phyloP scores from a whole-genome alignment of 1,284 basidiomycete genomes.

The Leccinum subspadiceum region DNA sequence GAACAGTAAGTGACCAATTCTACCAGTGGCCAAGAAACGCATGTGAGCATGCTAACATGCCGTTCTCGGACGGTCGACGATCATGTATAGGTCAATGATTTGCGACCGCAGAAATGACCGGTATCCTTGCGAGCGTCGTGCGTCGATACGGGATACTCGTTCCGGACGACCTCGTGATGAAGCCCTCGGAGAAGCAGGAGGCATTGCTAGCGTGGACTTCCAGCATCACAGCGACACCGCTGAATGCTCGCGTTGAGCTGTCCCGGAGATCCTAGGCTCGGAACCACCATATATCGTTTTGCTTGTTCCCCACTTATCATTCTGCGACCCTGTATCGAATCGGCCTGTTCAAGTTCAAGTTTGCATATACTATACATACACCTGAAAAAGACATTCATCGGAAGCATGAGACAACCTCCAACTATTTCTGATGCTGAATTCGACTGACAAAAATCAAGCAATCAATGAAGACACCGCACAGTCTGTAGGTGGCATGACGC shows the following conservation, averaged over 20 bases:
- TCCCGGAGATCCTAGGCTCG: slow-evolving; percentile 14
- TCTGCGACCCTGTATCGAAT: background rate
- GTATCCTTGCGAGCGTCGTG: too few species aligned
- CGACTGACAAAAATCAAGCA: background rate
- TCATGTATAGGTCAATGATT: too few species aligned
- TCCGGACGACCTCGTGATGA: slow-evolving; percentile 32
- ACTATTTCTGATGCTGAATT: background rate
- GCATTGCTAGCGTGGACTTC: slow-evolving; percentile 31
- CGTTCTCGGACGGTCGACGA: too few species aligned
- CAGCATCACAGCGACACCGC: slow-evolving; percentile 32
- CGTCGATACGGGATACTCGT: slow-evolving; percentile 35
- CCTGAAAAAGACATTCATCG: background rate
- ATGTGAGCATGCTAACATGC: slow-evolving; percentile 15
- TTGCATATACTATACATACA: slow-evolving; percentile 16
- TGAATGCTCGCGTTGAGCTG: slow-evolving; percentile 24
- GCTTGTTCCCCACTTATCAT: background rate
- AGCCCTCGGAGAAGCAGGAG: slow-evolving; percentile 27
- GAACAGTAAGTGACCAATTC: slow-evolving; percentile 32
- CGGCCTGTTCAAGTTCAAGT: slow-evolving; percentile 46
- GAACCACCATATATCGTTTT: background rate
- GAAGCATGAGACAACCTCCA: background rate
- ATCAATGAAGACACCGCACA: slow-evolving; percentile 38
- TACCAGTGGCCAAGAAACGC: slow-evolving; percentile 39
- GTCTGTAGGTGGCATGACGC: background rate
- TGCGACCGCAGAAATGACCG: too few species aligned